Base-by-base conservation (phyloP, 2,329 filamentous ascomycete genomes). In the Pyrenochaeta sp. region DNA sequence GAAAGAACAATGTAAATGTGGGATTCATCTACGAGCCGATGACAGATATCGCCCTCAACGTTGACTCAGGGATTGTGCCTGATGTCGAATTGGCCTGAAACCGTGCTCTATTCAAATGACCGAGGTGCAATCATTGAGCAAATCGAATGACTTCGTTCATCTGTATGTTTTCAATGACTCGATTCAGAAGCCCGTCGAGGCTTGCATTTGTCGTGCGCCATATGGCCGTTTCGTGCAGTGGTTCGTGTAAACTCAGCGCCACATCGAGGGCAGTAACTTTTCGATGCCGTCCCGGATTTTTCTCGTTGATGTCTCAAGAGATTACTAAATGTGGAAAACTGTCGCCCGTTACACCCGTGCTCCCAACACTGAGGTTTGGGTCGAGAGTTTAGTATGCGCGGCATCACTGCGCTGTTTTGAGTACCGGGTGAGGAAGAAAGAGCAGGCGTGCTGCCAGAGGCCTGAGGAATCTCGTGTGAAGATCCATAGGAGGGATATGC, bases 361-460 rank as follows among this genome's bases (percentile, higher is more conserved):
- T 96, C 93, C 89, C 90, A 97, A 72, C 93, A 96, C 68, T 96
- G 90, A 31, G 92, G 91, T 74, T 96, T 96, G n/a, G 90, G 90
- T 54, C 89, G 82, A 58, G 84, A 86, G 68, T 88, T 87, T 13
- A 91, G 80, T 11, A 91, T 83, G 46, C 88, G 81, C 11, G 63
- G 68, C 61, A 61, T 63, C 7, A 67, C 58, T 19, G 58, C 51
- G 44, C 47, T 62, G 22, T 48, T 49, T 40, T 64, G 62, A 17
- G 48, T 54, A 8, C 47, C 46, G 24, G 66, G 63, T 7, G 59
- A 63, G 11, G 65, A 59, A 14, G 63, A 56, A n/a, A 67, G 55
- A 9, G 61, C 57, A 22, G 63, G 48, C 17, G 63, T 44, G 11
- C 48, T 32, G 11, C 53, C 56, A 19, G 45, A 28, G 13, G 49